Conservation (phyloP, 768 basidiomycete species). For the Termitomyces sp. region DNA sequence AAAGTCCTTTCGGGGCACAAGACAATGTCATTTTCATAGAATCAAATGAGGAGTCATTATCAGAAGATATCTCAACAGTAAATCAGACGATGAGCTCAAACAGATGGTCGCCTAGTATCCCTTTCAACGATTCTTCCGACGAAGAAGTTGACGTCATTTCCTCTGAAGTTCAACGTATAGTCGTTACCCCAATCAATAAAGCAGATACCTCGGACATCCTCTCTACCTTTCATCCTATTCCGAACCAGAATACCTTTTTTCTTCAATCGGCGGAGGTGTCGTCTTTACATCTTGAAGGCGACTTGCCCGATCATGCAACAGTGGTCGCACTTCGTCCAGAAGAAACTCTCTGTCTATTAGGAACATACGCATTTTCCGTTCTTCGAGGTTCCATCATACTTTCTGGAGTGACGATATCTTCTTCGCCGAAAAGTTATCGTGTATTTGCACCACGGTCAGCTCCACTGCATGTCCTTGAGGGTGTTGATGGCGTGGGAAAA, state of each 20-base stretch:
- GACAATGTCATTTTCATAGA: conserved; percentile 34
- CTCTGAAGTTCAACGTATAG: conserved; percentile 3
- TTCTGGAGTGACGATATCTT: conserved; percentile 43
- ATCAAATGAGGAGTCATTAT: conserved; percentile 26
- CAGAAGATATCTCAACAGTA: conserved; percentile 11
- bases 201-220: conserved; percentile 19
- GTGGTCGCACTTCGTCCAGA: conserved; percentile 38
- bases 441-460: conserved; percentile 77
- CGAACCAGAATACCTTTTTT: conserved; percentile 39
- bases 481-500: conserved; percentile 10
- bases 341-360: conserved; percentile 64
- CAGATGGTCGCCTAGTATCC: conserved; percentile 58
- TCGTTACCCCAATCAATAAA: not conserved
- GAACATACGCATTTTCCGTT: conserved; percentile 55
- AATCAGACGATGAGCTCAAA: conserved; percentile 20
- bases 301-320: conserved; percentile 13
- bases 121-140: conserved; percentile 41
- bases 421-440: conserved; percentile 35
- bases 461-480: conserved; percentile 55
- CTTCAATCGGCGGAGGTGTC: conserved; percentile 34
- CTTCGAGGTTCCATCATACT: conserved; percentile 57
- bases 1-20: conserved; percentile 25
- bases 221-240: conserved; percentile 46
- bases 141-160: conserved; percentile 28
- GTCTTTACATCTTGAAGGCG: conserved; percentile 20